Base-by-base conservation (phyloP, 768 basidiomycete species). In the Zangia roseola region DNA sequence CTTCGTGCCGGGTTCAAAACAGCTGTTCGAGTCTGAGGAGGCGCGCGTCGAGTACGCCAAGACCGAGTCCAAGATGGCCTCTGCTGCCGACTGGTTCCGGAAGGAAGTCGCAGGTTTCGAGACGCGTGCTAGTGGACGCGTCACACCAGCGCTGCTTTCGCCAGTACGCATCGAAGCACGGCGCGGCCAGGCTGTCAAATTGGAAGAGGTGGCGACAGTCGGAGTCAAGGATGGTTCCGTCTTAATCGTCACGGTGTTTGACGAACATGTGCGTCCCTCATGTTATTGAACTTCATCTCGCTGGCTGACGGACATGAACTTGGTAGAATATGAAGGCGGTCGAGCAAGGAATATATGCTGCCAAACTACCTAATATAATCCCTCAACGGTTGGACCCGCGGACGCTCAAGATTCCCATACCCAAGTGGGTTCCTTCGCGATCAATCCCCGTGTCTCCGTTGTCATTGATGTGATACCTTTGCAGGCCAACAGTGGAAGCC, bases 191-290 rank as follows among this genome's bases (percentile, higher is more conserved):
- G 46, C 67, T 4, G 64, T 74, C 37, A 73, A 65, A 37, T 65
- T 93, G 31, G 83, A 90, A 35, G 85, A 90, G 45, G 62, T 92
- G 21, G 85, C 91, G 1, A 91, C 90, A 0, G 79, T 93, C 17
- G 90, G 91, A 8, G 82, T 93, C 33, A 74, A 84, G 52, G 88
- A 93, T 44, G 91, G 91, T 1, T 79, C 85, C 6, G 77, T 78
- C 45, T 69, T 93, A 48, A 54, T 92, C 21, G 74, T 93, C 10
- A 89, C 87, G 4, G 73, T 89, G 25, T 91, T 89, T 58, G 86
- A 92, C 45, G 86, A 89, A 62, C 71, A 81, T 62, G 91, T 92
- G 64, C 72, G 82, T 69, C 13, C 13, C 17, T n/a, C n/a, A n/a
- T n/a, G n/a, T n/a, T n/a, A n/a, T n/a, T n/a, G n/a, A n/a, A n/a